Conservation (phyloP, 805 yeast species). For the Starmera quercuum region DNA sequence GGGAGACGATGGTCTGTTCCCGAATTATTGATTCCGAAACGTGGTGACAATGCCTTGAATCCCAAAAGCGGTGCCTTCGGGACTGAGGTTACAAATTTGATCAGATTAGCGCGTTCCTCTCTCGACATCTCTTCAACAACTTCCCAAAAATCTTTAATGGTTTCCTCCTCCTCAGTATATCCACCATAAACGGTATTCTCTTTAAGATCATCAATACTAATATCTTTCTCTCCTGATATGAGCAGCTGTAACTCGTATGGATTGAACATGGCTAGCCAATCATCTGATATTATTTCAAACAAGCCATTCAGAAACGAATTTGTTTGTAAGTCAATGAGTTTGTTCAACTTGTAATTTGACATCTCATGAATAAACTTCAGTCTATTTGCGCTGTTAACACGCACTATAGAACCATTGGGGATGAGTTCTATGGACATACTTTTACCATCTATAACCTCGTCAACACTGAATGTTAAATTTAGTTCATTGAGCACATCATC, state of each 20-base stretch:
- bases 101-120: constrained; percentile 54
- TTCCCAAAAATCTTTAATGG: constrained; percentile 66
- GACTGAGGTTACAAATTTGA: constrained; percentile 89
- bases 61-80: constrained; percentile 90
- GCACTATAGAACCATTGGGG: constrained; percentile 46
- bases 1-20: constrained; percentile 55
- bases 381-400: constrained; percentile 55
- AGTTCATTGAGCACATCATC: constrained; percentile 44
- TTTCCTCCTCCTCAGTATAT: constrained; percentile 42
- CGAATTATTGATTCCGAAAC: constrained; percentile 64
- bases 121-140: constrained; percentile 60
- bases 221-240: constrained; percentile 63
- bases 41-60: constrained; percentile 64
- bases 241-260: constrained; percentile 76
- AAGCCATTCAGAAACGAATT: constrained; percentile 64
- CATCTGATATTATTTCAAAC: constrained; percentile 54
- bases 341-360: constrained; percentile 74
- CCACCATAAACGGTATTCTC: constrained; percentile 62
- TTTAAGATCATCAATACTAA: constrained; percentile 65
- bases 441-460: constrained; percentile 35
- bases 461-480: constrained; percentile 61
- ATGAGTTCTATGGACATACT: constrained; percentile 46
- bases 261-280: constrained; percentile 82
- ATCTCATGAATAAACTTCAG: constrained; percentile 69
- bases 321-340: constrained; percentile 49